These are phyloP conservation scores for Coemansia sp. DNA, from an alignment of 192 early-diverging fungal species.

Conservation along the genomic window DNA sequence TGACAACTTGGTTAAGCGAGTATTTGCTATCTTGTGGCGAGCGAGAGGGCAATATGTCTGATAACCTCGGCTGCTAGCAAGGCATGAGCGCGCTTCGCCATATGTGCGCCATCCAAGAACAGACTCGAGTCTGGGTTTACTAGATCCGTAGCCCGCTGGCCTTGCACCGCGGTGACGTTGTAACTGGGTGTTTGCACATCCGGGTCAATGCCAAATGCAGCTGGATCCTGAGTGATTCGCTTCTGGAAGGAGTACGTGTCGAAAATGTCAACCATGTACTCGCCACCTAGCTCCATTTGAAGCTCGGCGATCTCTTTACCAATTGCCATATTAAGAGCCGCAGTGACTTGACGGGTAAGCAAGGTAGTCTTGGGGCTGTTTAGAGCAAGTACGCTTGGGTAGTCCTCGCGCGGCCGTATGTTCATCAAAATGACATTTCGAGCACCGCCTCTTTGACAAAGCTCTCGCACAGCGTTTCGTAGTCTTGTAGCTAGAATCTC, in stretches of 20 bases:
- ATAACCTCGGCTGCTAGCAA: conserved; percentile 30
- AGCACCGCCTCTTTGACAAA: conserved; percentile 20
- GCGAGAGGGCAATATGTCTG: conserved; percentile 6
- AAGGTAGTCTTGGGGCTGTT: conserved; percentile 6
- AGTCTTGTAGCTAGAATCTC: conserved; percentile 25
- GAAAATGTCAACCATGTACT: conserved; percentile 20
- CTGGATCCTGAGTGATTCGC: conserved; percentile 9
- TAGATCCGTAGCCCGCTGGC: background rate
- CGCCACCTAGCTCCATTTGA: conserved; percentile 18
- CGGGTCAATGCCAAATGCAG: conserved; percentile 25
- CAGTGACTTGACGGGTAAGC: conserved; percentile 14
- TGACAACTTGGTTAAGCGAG: background rate
- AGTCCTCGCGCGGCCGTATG: conserved; percentile 44
- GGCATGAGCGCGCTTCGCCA: conserved; percentile 39
- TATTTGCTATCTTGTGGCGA: background rate
- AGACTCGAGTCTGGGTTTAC: conserved; percentile 20
- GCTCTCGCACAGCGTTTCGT: conserved; percentile 4
- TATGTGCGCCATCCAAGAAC: conserved; percentile 39
- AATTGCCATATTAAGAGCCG: conserved; percentile 24
- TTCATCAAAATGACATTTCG: conserved; percentile 40
- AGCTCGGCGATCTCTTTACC: conserved; percentile 13
- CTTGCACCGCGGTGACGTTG: background rate
- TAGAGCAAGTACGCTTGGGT: conserved; percentile 33
- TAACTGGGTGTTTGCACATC: conserved; percentile 16
- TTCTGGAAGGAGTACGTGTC: conserved; percentile 42